A percentile compares a stretch with the other conserved stretches of the same genome.
These are phyloP conservation scores for Chlamydomonas urium DNA, from an alignment of 139 green algal species.

Conservation along the genomic window DNA sequence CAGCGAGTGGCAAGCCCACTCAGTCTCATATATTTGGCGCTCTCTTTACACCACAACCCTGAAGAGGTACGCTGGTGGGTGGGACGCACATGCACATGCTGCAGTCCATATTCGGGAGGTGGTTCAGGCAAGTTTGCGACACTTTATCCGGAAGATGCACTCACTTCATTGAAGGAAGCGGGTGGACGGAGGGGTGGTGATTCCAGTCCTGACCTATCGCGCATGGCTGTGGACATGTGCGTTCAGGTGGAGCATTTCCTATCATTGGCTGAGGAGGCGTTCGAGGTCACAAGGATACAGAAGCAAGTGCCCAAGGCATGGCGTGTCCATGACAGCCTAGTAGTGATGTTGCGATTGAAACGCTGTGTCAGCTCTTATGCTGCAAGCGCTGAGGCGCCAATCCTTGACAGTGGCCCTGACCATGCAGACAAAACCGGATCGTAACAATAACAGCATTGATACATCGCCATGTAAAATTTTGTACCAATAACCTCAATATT, in stretches of 20 bases:
- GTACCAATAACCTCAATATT: too few species aligned
- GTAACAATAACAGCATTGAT: too few species aligned
- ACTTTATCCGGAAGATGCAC: not conserved
- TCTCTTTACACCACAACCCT: slow-evolving; percentile 53
- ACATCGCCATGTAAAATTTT: too few species aligned
- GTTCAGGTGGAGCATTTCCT: slow-evolving; percentile 18
- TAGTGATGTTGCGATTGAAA: slow-evolving; percentile 1
- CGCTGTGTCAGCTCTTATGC: too few species aligned
- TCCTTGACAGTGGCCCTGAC: too few species aligned
- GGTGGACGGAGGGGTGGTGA: not conserved
- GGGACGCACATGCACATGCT: not conserved
- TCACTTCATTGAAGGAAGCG: not conserved
- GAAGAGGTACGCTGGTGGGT: slow-evolving; percentile 6
- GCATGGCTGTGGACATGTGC: not conserved
- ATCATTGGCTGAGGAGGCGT: not conserved
- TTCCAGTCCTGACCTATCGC: not conserved
- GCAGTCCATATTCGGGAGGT: not conserved
- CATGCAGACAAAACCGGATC: too few species aligned
- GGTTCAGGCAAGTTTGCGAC: not conserved
- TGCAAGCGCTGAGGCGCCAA: too few species aligned
- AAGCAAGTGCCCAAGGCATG: slow-evolving; percentile 12
- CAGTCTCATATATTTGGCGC: slow-evolving; percentile 36
- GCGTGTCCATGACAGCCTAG: slow-evolving; percentile 7
- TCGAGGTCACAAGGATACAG: not conserved
- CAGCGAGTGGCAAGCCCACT: slow-evolving; percentile 20